Evolutionary conservation across 2,329 filamentous ascomycete species (phyloP).

Genomic region (Chaetomium sp.): DNA sequence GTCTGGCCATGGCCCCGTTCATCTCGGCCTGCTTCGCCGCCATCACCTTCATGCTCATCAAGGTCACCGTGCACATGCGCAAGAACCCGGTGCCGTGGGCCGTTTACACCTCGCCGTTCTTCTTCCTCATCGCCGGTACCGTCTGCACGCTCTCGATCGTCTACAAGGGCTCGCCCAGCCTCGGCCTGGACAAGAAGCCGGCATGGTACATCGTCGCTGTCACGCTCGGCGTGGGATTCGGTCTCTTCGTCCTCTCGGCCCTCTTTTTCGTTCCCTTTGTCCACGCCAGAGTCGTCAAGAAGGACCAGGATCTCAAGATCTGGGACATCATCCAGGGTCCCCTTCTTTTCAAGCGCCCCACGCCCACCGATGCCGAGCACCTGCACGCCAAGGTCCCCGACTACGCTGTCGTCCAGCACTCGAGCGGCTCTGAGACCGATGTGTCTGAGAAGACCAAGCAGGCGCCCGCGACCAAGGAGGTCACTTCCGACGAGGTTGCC

Average conservation of each 20-base stretch:
- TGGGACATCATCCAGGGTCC: conserved; percentile 58
- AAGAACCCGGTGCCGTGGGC: conserved; percentile 67
- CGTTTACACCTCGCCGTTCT: conserved; percentile 66
- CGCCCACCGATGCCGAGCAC: conserved; percentile 44
- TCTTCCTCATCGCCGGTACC: conserved; percentile 69
- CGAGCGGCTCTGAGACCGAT: conserved; percentile 14
- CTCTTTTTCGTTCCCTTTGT: conserved; percentile 71
- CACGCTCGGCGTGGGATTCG: conserved; percentile 57
- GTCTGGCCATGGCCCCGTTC: conserved; percentile 62
- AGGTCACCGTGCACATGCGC: conserved; percentile 63
- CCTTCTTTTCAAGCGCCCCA: conserved; percentile 54
- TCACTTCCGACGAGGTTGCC: conserved; percentile 34
- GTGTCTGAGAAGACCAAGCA: conserved; percentile 31
- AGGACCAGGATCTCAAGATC: conserved; percentile 58
- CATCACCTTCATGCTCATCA: conserved; percentile 66
- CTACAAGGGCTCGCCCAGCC: conserved; percentile 70
- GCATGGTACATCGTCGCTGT: conserved; percentile 60
- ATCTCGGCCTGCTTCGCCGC: conserved; percentile 61
- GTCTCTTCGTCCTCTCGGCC: conserved; percentile 51
- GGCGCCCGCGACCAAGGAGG: conserved; percentile 7
- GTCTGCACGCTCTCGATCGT: conserved; percentile 72
- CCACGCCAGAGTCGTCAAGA: conserved; percentile 60
- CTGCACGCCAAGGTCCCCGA: conserved; percentile 56
- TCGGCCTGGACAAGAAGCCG: conserved; percentile 60
- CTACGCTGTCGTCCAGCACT: conserved; percentile 68